phyloP scores from a whole-genome alignment of 164 flowering plant species.

The Kalanchoe fedtschenkoi region DNA sequence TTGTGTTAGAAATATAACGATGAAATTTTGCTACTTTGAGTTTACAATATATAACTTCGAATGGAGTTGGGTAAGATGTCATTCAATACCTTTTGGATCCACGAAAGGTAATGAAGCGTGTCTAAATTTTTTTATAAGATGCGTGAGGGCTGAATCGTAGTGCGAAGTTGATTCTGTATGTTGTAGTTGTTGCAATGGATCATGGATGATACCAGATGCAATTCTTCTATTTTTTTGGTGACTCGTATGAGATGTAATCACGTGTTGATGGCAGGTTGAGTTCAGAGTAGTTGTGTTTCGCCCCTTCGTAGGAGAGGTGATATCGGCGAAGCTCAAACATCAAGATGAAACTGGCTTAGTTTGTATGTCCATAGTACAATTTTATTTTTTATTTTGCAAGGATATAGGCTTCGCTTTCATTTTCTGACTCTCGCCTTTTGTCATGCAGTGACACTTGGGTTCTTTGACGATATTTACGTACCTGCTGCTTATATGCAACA shows the following conservation, averaged over 20 bases:
- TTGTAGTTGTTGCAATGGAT: too few species aligned
- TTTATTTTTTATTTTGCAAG: not conserved
- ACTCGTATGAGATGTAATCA: not conserved
- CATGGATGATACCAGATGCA: too few species aligned
- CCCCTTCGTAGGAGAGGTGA: constrained; percentile 75
- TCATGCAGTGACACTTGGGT: constrained; percentile 76
- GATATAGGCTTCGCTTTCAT: not conserved
- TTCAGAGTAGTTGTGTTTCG: constrained; percentile 74
- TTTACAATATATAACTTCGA: too few species aligned
- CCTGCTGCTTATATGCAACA: constrained; percentile 45
- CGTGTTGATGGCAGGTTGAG: constrained; percentile 36
- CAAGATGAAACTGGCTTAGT: constrained; percentile 46
- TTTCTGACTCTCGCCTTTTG: not conserved
- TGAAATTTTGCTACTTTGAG: not conserved
- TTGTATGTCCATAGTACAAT: constrained; percentile 29
- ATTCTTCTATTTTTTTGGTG: not conserved
- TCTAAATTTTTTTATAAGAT: too few species aligned
- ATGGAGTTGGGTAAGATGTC: too few species aligned
- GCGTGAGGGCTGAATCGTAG: too few species aligned
- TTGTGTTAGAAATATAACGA: not conserved
- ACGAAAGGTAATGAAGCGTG: too few species aligned
- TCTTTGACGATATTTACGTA: constrained; percentile 65
- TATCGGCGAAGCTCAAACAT: constrained; percentile 53
- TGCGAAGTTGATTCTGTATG: too few species aligned
- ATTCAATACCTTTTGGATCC: too few species aligned